Percentiles rank a stretch among this genome's conserved stretches.
Conservation (phyloP, 768 basidiomycete genomes). For the Goffeauzyma gilvescens region DNA sequence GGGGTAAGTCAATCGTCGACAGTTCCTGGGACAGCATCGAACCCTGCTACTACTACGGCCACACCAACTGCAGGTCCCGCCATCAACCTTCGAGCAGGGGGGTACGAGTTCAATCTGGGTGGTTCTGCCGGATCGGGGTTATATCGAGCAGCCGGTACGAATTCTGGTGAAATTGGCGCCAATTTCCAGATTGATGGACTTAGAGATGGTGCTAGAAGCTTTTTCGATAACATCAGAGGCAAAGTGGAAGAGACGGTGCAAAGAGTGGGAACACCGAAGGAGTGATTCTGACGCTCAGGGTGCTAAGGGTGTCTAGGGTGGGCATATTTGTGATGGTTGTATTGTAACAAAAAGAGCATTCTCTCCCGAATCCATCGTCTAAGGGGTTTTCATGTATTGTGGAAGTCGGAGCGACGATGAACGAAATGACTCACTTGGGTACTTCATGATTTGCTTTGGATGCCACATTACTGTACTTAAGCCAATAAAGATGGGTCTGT, state of each 20-base stretch:
- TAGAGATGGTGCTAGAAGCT: conserved; percentile 65
- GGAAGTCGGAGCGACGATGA: too few species aligned
- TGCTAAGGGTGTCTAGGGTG: too few species aligned
- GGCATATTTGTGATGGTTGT: too few species aligned
- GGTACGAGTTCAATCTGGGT: conserved; percentile 84
- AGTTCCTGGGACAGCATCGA: conserved; percentile 34
- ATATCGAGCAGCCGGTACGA: conserved; percentile 50
- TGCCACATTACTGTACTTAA: too few species aligned
- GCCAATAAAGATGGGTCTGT: too few species aligned
- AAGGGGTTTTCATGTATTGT: too few species aligned
- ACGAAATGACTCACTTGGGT: too few species aligned
- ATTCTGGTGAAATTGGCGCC: conserved; percentile 17
- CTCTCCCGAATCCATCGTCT: too few species aligned
- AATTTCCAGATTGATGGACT: conserved; percentile 46
- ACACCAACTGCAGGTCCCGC: conserved; percentile 27
- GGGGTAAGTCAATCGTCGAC: conserved; percentile 42
- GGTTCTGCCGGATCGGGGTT: conserved; percentile 64
- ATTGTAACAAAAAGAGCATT: too few species aligned
- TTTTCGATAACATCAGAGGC: conserved; percentile 75
- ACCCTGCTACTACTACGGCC: conserved; percentile 19
- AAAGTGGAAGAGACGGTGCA: conserved; percentile 39
- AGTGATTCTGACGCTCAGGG: too few species aligned
- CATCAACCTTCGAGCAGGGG: conserved; percentile 78
- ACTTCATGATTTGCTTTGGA: too few species aligned
- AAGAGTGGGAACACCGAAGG: conserved; percentile 24